Base-by-base conservation (phyloP, 768 basidiomycete genomes). In the Steccherinum ochraceum region DNA sequence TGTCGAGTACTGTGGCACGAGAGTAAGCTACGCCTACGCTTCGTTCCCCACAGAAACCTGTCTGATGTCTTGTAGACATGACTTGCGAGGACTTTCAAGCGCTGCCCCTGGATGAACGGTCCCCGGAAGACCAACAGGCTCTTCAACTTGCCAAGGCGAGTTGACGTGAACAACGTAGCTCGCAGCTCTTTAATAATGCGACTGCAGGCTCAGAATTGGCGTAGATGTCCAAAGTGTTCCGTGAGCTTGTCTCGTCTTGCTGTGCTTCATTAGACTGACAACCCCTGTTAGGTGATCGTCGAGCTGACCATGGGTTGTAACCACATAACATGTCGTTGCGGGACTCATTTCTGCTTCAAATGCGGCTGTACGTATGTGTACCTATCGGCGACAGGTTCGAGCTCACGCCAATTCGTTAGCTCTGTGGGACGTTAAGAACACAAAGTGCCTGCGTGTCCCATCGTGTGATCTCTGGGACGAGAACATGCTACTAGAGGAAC, bases 401-500 rank as follows among this genome's bases (percentile, higher is more conserved):
- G n/a, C 35, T 39, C 35, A 39, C 11, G 35, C 35, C 35, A 39
- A 11, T 11, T 39, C n/a, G 11, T n/a, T 45, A 62, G 61, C 59
- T 2, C 19, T 56, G 12, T 62, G 61, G 63, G 40, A 69, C 65
- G 18, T 51, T 52, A 48, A 56, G 52, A 58, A 30, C 19, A 12
- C 62, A 1, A 48, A 48, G 16, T 72, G 71, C 51, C 61, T 61
- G 5, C 61, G 68, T 23, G 44, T 59, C 10, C 68, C 69, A 3
- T 60, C 69, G 4, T 72, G 69, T 51, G 62, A 61, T 1, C 58
- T 70, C 13, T 72, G 69, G 69, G 70, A 71, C 46, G 69, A 72
- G 41, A 61, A 69, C 4, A 65, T 66, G 63, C 52, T 71, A 1
- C 57, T 70, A 20, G 66, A 64, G 51, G 59, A 63, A 48, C 65